Conservation (phyloP, 2,329 filamentous ascomycete genomes). For the Rhynchosporium graminicola region DNA sequence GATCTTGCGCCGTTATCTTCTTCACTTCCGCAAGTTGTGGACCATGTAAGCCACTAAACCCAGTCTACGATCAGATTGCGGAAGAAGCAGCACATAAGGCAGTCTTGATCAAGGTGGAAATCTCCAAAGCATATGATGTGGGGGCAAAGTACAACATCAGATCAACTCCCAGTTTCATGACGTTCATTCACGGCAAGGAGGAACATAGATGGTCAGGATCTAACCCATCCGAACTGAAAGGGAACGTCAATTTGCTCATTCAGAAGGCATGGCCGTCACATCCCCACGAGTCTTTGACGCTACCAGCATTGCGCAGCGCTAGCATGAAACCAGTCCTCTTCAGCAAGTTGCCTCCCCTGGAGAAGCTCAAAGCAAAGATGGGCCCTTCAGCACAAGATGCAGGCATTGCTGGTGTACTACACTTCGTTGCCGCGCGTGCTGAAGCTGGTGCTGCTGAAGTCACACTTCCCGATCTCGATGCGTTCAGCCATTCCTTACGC, state of each 20-base stretch:
- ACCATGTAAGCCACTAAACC: constrained; percentile 82
- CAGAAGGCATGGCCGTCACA: constrained; percentile 76
- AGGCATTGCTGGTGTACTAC: constrained; percentile 63
- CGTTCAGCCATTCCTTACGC: constrained; percentile 63
- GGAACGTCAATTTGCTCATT: constrained; percentile 72
- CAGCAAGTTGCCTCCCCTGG: constrained; percentile 76
- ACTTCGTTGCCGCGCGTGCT: constrained; percentile 68
- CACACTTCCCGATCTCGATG: constrained; percentile 68
- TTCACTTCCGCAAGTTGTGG: constrained; percentile 88
- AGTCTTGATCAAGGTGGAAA: constrained; percentile 80
- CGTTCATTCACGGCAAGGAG: constrained; percentile 74
- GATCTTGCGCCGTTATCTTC: constrained; percentile 79
- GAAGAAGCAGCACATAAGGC: constrained; percentile 68
- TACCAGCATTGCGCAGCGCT: constrained; percentile 68
- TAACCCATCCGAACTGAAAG: constrained; percentile 65
- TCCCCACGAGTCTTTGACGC: constrained; percentile 68
- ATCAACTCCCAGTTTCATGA: constrained; percentile 86
- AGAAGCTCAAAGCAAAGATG: constrained; percentile 80
- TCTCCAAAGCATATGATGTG: constrained; percentile 65
- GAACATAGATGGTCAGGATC: constrained; percentile 81
- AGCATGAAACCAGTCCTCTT: constrained; percentile 67
- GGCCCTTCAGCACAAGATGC: constrained; percentile 60
- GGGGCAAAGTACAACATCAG: constrained; percentile 66
- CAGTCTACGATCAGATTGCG: constrained; percentile 78
- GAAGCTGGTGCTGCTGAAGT: constrained; percentile 62